Percentiles rank a stretch among this genome's conserved stretches.
Evolutionary conservation across 2,329 filamentous ascomycete genomes (phyloP).

Genomic region (Botrytis porri): DNA sequence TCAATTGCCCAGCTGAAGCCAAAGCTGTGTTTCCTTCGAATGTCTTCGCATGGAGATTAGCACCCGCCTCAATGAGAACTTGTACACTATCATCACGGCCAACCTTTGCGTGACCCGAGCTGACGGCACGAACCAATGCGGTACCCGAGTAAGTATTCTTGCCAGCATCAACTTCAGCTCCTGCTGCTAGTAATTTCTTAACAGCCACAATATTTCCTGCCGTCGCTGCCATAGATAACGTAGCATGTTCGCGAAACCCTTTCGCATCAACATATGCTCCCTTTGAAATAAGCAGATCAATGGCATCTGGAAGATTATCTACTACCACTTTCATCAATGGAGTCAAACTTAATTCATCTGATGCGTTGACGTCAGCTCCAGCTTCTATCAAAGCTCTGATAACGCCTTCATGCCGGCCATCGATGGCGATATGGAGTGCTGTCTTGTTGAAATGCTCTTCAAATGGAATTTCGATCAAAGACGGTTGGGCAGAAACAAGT

Average conservation of each 20-base stretch:
- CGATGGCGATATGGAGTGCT: neutral
- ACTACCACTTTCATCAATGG: neutral
- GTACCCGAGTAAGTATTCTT: neutral
- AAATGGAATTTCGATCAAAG: neutral
- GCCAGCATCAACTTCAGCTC: conserved; percentile 5
- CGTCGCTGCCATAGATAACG: neutral
- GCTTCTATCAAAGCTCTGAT: neutral
- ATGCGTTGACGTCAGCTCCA: neutral
- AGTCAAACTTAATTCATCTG: neutral
- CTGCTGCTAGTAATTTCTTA: neutral
- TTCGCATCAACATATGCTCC: neutral
- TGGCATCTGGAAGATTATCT: neutral
- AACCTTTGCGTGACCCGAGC: neutral
- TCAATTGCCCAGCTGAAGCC: neutral
- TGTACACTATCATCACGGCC: conserved; percentile 1
- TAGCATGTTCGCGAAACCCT: neutral
- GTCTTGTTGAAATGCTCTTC: neutral
- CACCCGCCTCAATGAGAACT: neutral
- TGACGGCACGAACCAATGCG: neutral
- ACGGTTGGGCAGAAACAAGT: neutral
- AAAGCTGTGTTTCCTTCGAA: neutral
- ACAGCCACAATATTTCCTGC: neutral
- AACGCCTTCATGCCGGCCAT: neutral
- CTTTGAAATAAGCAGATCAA: neutral
- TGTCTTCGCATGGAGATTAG: neutral